Conservation (phyloP, 2,329 filamentous ascomycete species). For the Proliferodiscus dingleyae region DNA sequence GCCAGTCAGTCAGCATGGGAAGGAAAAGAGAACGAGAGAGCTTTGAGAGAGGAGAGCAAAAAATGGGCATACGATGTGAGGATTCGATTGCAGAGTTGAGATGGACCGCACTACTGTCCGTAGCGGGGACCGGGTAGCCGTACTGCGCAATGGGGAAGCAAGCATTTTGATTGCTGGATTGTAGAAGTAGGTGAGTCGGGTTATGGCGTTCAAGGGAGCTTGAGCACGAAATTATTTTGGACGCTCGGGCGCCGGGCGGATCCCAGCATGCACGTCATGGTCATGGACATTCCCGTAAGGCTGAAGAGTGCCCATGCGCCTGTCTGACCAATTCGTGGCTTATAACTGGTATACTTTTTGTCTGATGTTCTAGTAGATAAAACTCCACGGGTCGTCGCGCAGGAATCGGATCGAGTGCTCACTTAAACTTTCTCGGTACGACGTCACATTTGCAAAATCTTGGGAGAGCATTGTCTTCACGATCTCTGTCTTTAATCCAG, state of each 20-base stretch:
- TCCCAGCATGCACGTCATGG: conserved; percentile 12
- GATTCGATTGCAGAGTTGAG: conserved; percentile 29
- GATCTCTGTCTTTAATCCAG: conserved; percentile 12
- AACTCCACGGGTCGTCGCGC: too few relatives aligned
- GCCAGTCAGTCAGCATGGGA: too few relatives aligned
- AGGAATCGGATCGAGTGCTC: too few relatives aligned
- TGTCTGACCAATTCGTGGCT: too few relatives aligned
- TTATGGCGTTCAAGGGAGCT: neutral
- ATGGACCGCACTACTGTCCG: conserved; percentile 11
- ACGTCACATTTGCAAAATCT: too few relatives aligned
- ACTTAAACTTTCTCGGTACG: too few relatives aligned
- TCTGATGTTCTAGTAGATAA: too few relatives aligned
- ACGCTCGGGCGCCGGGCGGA: conserved; percentile 7
- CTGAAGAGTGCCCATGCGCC: conserved; percentile 9
- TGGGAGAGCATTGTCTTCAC: conserved; percentile 15
- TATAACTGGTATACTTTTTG: too few relatives aligned
- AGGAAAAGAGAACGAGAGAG: conserved; percentile 2
- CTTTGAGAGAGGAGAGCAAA: neutral
- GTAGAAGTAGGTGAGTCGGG: neutral
- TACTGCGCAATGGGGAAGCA: conserved; percentile 9
- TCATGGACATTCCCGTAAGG: conserved; percentile 9
- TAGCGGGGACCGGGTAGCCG: conserved; percentile 5
- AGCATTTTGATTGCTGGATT: neutral
- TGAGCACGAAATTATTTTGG: neutral
- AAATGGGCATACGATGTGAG: conserved; percentile 25